A percentile compares a stretch with the other conserved stretches of the same genome.
phyloP scores from a whole-genome alignment of 345 rosid genomes.

The Hibiscus trionum region DNA sequence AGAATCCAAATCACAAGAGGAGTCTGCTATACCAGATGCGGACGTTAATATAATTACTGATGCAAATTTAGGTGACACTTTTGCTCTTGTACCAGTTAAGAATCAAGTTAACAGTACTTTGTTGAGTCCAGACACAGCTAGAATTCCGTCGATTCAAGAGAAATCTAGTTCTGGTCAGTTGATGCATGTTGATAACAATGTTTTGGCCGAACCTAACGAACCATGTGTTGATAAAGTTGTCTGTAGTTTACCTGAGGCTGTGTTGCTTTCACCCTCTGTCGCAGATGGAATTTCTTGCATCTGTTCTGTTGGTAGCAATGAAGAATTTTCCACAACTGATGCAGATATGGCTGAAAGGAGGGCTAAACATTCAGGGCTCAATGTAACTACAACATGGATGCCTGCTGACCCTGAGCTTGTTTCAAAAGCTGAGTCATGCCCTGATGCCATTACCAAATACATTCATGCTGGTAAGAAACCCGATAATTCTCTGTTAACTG shows the following conservation, averaged over 20 bases:
- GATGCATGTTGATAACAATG: constrained; percentile 3
- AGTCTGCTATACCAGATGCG: constrained; percentile 9
- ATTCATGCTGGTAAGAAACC: constrained; percentile 6
- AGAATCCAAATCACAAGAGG: constrained; percentile 7
- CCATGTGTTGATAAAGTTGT: constrained; percentile 12
- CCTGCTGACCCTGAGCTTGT: constrained; percentile 28
- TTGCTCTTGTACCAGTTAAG: constrained; percentile 9
- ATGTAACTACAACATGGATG: constrained; percentile 28
- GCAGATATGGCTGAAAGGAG: constrained; percentile 4
- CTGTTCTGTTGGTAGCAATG: constrained; percentile 10
- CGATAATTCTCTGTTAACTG: background rate
- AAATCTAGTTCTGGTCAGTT: constrained; percentile 7
- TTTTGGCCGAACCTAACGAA: constrained; percentile 20
- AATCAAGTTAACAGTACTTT: constrained; percentile 9
- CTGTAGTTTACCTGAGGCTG: constrained; percentile 16
- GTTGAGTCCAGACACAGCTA: background rate
- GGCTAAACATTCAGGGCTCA: background rate
- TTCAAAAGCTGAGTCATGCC: constrained; percentile 45
- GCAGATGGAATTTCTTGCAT: constrained; percentile 18
- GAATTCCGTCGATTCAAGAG: constrained; percentile 2
- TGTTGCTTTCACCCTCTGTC: constrained; percentile 19
- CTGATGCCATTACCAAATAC: constrained; percentile 40
- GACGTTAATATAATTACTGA: constrained; percentile 6
- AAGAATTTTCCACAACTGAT: constrained; percentile 16
- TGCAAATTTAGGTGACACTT: constrained; percentile 7